These are phyloP conservation scores for Nigrospora oryzae DNA, from an alignment of 2,329 filamentous ascomycete genomes.

Conservation along the genomic window DNA sequence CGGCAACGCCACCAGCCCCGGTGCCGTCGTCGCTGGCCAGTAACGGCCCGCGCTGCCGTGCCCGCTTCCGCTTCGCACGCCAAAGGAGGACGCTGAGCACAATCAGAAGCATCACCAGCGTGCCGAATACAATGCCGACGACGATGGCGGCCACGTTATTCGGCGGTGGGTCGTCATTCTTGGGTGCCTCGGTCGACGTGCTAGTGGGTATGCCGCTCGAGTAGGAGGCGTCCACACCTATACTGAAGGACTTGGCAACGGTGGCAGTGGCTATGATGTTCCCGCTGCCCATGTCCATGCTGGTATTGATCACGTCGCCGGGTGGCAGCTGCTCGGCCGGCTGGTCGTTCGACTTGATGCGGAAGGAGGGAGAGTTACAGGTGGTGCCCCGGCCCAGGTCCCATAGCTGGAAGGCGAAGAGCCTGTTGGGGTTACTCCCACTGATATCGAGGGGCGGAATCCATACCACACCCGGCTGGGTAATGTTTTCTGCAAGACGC, in stretches of 20 bases:
- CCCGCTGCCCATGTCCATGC: neutral
- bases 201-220: neutral
- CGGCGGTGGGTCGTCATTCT: neutral
- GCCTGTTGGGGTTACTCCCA: neutral
- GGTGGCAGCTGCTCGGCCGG: neutral
- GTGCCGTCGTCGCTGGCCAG: neutral
- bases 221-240: neutral
- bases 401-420: neutral
- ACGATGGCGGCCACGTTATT: neutral
- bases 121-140: neutral
- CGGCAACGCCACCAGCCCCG: neutral
- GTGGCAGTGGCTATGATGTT: neutral
- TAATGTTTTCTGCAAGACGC: neutral
- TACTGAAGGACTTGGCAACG: neutral
- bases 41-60: neutral
- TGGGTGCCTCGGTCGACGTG: neutral
- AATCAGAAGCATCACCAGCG: neutral
- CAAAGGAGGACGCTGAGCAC: neutral
- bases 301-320: neutral
- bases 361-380: neutral
- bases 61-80: neutral
- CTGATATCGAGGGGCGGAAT: neutral
- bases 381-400: neutral
- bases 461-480: neutral
- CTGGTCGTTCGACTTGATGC: neutral